These are phyloP conservation scores for Calvatia gigantea DNA, from an alignment of 768 basidiomycete species.

Conservation along the genomic window DNA sequence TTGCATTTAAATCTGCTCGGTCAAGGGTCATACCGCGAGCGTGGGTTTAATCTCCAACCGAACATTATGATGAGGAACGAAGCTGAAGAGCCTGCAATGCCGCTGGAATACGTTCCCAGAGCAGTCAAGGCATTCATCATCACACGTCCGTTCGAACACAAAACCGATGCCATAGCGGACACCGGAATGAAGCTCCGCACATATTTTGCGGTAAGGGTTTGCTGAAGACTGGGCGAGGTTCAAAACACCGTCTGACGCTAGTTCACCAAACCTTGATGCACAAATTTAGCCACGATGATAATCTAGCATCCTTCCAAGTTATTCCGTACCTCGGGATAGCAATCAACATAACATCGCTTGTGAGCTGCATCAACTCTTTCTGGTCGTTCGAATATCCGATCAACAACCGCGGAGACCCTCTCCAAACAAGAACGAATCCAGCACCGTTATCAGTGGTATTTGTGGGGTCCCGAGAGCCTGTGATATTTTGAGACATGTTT, in stretches of 20 bases:
- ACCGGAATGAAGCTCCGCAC: conserved; percentile 81
- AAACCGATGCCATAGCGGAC: conserved; percentile 86
- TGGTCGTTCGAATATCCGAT: conserved; percentile 71
- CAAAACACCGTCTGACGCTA: conserved; percentile 18
- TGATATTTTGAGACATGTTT: conserved; percentile 1
- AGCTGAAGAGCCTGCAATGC: conserved; percentile 77
- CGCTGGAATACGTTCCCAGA: conserved; percentile 63
- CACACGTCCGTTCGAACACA: conserved; percentile 79
- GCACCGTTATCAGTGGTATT: conserved; percentile 65
- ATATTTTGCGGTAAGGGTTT: conserved; percentile 59
- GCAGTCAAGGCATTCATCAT: conserved; percentile 61
- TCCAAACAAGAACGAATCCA: conserved; percentile 86
- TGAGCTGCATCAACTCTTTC: conserved; percentile 77
- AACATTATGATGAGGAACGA: conserved; percentile 77
- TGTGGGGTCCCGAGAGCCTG: conserved; percentile 85
- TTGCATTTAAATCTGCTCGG: neutral
- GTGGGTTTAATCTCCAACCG: conserved; percentile 52
- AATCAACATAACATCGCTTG: conserved; percentile 75
- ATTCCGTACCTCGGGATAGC: conserved; percentile 79
- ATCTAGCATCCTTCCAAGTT: neutral
- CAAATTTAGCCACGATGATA: conserved; percentile 5
- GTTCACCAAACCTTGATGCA: conserved; percentile 13
- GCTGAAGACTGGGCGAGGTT: conserved; percentile 20
- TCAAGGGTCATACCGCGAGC: conserved; percentile 39
- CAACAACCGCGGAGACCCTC: conserved; percentile 65